Evolutionary conservation across 1,139 yeast species (phyloP), one percentile per base, ranked within the genome.

Genomic region (Pichia sp.): DNA sequence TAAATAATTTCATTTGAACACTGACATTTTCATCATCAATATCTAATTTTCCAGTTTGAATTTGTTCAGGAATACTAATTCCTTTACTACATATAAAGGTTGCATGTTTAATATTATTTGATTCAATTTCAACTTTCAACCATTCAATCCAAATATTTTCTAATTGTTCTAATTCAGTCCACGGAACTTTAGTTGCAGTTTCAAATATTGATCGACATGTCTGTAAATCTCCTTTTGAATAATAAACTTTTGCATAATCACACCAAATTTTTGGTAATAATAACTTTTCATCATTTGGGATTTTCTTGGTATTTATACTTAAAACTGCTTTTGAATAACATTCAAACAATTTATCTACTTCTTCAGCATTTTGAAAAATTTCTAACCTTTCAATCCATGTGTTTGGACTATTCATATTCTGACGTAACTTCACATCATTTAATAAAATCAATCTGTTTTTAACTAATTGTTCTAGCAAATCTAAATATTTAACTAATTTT

Each of bases 171-270:
- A 77, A 66, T 16, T 70, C 63, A 24, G 67, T 71, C 60, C 72
- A 87, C 11, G 88, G 89, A 0, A 91, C 91, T 40, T 78, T 76
- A 1, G 77, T 66, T 0, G 93, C 82, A 0, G 87, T 76, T 27
- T 69, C 71, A 26, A 70, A 59, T 51, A 84, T 85, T 1, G 66
- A 63, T 14, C 47, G 26, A 10, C 32, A 15, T 6, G 33, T 41
- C 16, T n/a, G 3, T n/a, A 44, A 20, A 27, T 41, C 41, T 14
- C 23, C 37, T 37, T 69, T 65, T 1, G 65, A 61, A 38, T 80
- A 77, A 59, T 86, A 88, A 2, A 83, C 61, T 29, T 37, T 62
- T 1, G 95, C 84, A 59, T 85, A 88, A 11, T 68, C 63, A 10
- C 74, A 65, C 96, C 96, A 89, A 10, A 88, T 56, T 29, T 70